Conservation (phyloP, 2,329 filamentous ascomycete species). For the Rhexocercosporidium sp. region DNA sequence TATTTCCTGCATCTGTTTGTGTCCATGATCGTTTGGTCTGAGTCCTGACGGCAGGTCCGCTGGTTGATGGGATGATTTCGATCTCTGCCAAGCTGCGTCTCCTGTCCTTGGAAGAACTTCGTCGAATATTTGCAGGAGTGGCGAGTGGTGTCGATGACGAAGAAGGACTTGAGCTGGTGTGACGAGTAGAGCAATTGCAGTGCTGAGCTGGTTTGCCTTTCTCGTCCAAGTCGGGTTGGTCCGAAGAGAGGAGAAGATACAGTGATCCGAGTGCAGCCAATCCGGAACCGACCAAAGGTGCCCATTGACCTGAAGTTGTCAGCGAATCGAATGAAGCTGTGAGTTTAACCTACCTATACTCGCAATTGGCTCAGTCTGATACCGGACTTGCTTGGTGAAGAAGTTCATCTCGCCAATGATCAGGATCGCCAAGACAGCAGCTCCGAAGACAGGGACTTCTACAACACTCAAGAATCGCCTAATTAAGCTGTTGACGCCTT, state of each 20-base stretch:
- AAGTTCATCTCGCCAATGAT: constrained; percentile 69
- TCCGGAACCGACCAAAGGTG: constrained; percentile 61
- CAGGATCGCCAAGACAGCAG: constrained; percentile 62
- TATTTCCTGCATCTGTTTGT: constrained; percentile 36
- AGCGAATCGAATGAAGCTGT: constrained; percentile 11
- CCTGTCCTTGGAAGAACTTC: constrained; percentile 20
- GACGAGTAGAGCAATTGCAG: constrained; percentile 11
- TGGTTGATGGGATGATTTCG: constrained; percentile 15
- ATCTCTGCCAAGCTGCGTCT: constrained; percentile 6
- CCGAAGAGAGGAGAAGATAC: constrained; percentile 52
- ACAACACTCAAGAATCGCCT: constrained; percentile 58
- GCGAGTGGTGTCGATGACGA: constrained; percentile 13
- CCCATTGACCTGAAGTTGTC: constrained; percentile 60
- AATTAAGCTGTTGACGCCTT: constrained; percentile 59
- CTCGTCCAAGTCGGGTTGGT: constrained; percentile 19
- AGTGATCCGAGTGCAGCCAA: constrained; percentile 64
- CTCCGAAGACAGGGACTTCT: constrained; percentile 63
- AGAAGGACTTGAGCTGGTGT: not conserved
- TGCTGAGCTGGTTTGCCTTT: constrained; percentile 19
- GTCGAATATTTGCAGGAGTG: constrained; percentile 2
- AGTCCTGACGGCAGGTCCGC: not conserved
- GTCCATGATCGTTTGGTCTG: constrained; percentile 3
- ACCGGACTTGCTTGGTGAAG: constrained; percentile 59
- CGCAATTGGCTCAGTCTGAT: constrained; percentile 65
- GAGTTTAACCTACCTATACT: constrained; percentile 58